These are phyloP conservation scores for Patellaria atrata DNA, from an alignment of 495 filamentous ascomycete genomes.

Conservation along the genomic window DNA sequence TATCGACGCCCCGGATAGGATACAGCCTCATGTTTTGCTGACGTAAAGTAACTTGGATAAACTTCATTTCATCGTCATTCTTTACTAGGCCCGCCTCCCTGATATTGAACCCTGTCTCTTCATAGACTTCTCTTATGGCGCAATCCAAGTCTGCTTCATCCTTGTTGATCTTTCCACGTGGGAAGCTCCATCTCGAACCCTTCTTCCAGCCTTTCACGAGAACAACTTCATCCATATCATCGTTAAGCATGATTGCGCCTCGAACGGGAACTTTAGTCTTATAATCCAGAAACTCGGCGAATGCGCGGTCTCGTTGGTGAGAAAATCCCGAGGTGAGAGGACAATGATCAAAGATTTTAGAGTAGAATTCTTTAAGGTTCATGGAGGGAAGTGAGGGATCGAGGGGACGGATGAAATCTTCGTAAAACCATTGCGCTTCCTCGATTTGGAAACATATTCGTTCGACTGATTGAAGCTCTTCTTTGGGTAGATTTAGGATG, in stretches of 20 bases:
- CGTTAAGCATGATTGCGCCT: constrained; percentile 82
- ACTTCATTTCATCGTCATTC: constrained; percentile 52
- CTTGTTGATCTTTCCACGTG: constrained; percentile 92
- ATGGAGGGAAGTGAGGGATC: constrained; percentile 76
- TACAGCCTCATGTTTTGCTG: constrained; percentile 88
- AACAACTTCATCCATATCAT: constrained; percentile 79
- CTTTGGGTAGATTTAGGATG: constrained; percentile 84
- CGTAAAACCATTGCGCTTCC: constrained; percentile 99
- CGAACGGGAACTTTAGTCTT: constrained; percentile 88
- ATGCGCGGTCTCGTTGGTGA: constrained; percentile 64
- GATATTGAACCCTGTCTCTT: constrained; percentile 88
- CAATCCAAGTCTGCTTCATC: constrained; percentile 86
- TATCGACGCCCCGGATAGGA: constrained; percentile 73
- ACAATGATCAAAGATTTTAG: constrained; percentile 84
- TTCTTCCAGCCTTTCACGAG: constrained; percentile 98
- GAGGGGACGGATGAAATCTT: constrained; percentile 89
- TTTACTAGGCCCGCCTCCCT: constrained; percentile 55
- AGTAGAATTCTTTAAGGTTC: constrained; percentile 64
- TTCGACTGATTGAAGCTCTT: constrained; percentile 77
- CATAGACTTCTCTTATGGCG: constrained; percentile 83
- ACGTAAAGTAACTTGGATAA: constrained; percentile 73
- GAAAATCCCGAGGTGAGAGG: constrained; percentile 73
- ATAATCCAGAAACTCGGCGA: constrained; percentile 80
- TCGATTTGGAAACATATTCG: constrained; percentile 97
- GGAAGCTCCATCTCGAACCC: constrained; percentile 90